Evolutionary conservation across 2,329 filamentous ascomycete species (phyloP).

Genomic region (Saccharata proteae): DNA sequence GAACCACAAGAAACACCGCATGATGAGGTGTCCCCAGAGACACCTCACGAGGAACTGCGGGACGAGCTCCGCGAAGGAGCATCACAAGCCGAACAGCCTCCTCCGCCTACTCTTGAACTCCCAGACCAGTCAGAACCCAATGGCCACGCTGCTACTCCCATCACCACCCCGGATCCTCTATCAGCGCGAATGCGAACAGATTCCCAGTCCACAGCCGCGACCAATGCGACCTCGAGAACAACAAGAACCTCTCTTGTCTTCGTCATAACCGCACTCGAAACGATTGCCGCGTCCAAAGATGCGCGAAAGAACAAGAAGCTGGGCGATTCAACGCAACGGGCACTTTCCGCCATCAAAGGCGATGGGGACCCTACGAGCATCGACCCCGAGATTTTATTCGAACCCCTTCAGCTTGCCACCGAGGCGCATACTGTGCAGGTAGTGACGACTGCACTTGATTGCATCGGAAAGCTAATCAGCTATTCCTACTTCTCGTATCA

Average conservation of each 20-base stretch:
- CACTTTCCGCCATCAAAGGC: slow-evolving; percentile 71
- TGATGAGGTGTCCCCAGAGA: neutral
- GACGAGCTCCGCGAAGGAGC: too few relatives aligned
- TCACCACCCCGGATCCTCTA: slow-evolving; percentile 1
- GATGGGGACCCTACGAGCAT: slow-evolving; percentile 67
- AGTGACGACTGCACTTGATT: slow-evolving; percentile 84
- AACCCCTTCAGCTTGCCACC: slow-evolving; percentile 79
- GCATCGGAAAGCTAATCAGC: slow-evolving; percentile 96
- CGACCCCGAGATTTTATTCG: slow-evolving; percentile 84
- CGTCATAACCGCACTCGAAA: slow-evolving; percentile 84
- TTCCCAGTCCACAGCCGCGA: slow-evolving; percentile 46
- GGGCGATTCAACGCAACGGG: slow-evolving; percentile 67
- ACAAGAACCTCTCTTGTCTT: slow-evolving; percentile 92
- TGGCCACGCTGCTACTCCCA: neutral
- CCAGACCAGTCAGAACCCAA: neutral
- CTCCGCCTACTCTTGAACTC: neutral
- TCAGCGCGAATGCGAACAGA: slow-evolving; percentile 36
- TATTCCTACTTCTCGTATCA: slow-evolving; percentile 93
- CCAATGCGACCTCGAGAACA: slow-evolving; percentile 38
- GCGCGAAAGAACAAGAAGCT: slow-evolving; percentile 77
- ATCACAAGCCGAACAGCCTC: neutral
- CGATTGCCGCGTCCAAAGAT: slow-evolving; percentile 84
- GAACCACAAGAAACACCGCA: neutral
- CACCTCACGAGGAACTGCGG: neutral
- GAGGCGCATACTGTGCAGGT: slow-evolving; percentile 75